Evolutionary conservation across 1,139 yeast genomes (phyloP), one percentile per base, ranked within the genome.

Genomic region (Hansenula anomala): DNA sequence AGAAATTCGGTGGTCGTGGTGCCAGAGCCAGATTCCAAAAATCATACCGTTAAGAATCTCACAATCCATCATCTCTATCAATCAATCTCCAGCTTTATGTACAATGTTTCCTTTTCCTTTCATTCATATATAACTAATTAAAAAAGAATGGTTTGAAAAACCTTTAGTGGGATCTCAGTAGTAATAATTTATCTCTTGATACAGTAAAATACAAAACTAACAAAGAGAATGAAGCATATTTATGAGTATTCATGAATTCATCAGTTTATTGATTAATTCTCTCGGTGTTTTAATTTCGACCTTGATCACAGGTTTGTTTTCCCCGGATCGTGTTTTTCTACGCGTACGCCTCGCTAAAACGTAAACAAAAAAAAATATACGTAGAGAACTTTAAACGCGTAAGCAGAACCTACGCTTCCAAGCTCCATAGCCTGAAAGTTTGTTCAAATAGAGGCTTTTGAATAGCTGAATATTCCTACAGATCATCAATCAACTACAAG

Each of bases 1-100:
- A 92, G 97, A 92, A 92, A 82, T 92, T 90, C 80, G 98, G 98
- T 82, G 98, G 98, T 83, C 96, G 95, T 77, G 98, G 98, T 88
- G 98, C 98, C 78, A 92, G 98, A 80, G 94, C 98, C 71, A 90
- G 97, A 81, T 92, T 87, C 97, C 98, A 92, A 83, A 92, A 92
- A 77, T 92, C 98, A 74, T 92, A 92, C 95, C 98, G 98, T 89
- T 92, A 90, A 80, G 58, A 47, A 46, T 24, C 22, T 22, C 13
- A 13, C 30, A 3, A 20, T 28, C 30, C 28, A 32, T 32, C 34
- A 32, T 17, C 28, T 32, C 14, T n/a, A 11, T 18, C 26, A 27
- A 32, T 32, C 34, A 32, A 32, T 32, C 33, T 18, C 19, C 29
- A 35, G 32, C 18, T 29, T 35, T 35, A 35, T 35, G 37, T 35